Evolutionary conservation across 805 yeast species (phyloP).

Genomic region (Candida xyloterini): DNA sequence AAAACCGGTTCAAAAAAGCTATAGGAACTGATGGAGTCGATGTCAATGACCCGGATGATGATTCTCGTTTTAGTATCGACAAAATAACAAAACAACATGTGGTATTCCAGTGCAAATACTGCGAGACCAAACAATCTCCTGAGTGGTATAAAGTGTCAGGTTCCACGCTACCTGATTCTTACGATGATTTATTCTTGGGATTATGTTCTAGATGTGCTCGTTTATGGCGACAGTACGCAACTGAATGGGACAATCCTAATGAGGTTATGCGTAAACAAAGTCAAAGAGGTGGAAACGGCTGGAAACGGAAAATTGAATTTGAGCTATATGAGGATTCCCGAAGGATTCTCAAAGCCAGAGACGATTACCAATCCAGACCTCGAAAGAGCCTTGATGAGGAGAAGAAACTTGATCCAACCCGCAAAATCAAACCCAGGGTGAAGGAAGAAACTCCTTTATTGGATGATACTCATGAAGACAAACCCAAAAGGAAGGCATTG

Average conservation of each 20-base stretch:
- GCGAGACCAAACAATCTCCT: slow-evolving; percentile 51
- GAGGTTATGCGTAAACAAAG: slow-evolving; percentile 54
- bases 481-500: slow-evolving; percentile 7
- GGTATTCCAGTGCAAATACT: slow-evolving; percentile 65
- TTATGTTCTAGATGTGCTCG: slow-evolving; percentile 85
- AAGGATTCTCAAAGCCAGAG: slow-evolving; percentile 49
- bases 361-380: slow-evolving; percentile 27
- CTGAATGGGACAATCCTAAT: slow-evolving; percentile 77
- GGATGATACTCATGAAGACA: slow-evolving; percentile 1
- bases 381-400: slow-evolving; percentile 12
- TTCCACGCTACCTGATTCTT: slow-evolving; percentile 38
- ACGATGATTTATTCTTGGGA: slow-evolving; percentile 45
- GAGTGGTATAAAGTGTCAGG: slow-evolving; percentile 78
- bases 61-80: slow-evolving; percentile 61
- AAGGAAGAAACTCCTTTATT: slow-evolving; percentile 6
- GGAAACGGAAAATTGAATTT: slow-evolving; percentile 62
- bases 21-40: slow-evolving; percentile 43
- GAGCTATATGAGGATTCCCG: slow-evolving; percentile 66
- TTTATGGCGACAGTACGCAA: slow-evolving; percentile 88
- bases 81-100: slow-evolving; percentile 42
- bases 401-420: neutral
- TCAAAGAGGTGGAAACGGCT: slow-evolving; percentile 46
- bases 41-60: slow-evolving; percentile 56
- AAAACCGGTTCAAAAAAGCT: slow-evolving; percentile 48
- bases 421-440: neutral